Evolutionary conservation across 2,329 filamentous ascomycete genomes (phyloP).

Genomic region (Fusarium agapanthi): DNA sequence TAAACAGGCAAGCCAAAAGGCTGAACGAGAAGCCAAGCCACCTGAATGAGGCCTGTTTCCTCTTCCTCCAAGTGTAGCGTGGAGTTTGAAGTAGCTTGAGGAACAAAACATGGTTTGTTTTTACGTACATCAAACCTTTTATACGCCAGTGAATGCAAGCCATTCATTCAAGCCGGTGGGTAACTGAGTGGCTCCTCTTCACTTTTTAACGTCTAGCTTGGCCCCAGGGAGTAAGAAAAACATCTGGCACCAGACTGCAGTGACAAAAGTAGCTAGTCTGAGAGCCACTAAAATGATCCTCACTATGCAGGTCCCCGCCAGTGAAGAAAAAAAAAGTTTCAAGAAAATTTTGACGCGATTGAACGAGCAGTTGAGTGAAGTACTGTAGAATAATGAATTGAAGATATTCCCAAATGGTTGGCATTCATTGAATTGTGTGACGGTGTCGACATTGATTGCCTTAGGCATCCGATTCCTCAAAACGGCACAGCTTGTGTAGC

Average conservation of each 20-base stretch:
- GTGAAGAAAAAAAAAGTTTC: not conserved
- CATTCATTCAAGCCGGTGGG: not conserved
- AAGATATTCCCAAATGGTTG: not conserved
- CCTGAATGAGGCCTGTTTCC: not conserved
- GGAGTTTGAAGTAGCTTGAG: accelerated
- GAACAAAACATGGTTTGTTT: not conserved
- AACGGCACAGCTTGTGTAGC: conserved; percentile 3
- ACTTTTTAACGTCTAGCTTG: not conserved
- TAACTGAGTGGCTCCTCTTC: not conserved
- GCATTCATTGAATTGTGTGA: not conserved
- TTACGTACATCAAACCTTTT: not conserved
- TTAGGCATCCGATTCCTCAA: conserved; percentile 5
- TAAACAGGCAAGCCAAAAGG: not conserved
- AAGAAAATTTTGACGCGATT: not conserved
- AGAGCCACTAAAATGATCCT: accelerated
- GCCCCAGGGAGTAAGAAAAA: not conserved
- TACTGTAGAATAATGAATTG: not conserved
- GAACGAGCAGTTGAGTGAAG: not conserved
- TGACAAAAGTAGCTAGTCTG: accelerated
- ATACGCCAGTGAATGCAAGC: not conserved
- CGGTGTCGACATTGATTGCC: conserved; percentile 21
- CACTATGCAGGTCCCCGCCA: not conserved
- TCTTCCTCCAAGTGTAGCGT: accelerated
- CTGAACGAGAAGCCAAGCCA: not conserved
- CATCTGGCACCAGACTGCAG: accelerated